Evolutionary conservation across 108 stramenopile genomes (phyloP), one percentile per base, ranked within the genome.

Genomic region (Fragilaria crotonensis): DNA sequence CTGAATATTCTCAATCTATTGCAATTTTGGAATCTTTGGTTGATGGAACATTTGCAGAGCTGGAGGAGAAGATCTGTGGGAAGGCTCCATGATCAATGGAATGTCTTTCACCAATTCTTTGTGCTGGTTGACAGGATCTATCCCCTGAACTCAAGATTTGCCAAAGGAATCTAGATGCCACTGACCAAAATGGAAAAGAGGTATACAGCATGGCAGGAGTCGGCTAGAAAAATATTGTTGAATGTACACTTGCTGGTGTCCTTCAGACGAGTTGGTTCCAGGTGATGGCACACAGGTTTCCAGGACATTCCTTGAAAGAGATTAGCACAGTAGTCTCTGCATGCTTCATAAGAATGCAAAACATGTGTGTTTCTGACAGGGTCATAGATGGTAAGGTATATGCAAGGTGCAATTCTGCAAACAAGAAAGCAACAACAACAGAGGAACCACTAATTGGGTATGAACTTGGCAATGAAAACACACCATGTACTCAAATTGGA

Each of bases 171-270:
- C n/a, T n/a, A n/a, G n/a, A n/a, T n/a, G n/a, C n/a, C n/a, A n/a
- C n/a, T n/a, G n/a, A n/a, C n/a, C n/a, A n/a, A n/a, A n/a, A n/a
- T n/a, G 4, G 33, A 68, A 25, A 48, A 31, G 27, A 2, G 28
- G 1, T 68, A 48, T 31, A 31, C 60, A 22, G 46, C 4, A 11
- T 68, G 67, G 67, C 60, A 68, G 25, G 67, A 68, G 47, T 45
- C 19, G 14, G 45, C 31, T 2, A 41, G 67, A 21, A 68, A 68
- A 30, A n/a, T n/a, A n/a, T n/a, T n/a, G n/a, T n/a, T n/a, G 41
- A 46, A 4, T 55, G 61, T 4, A 60, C 61, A 54, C 22, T 60
- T 30, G 33, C 45, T 5, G 61, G 61, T 55, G 67, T 60, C 1
- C 53, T 68, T 2, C 19, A 54, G 9, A 26, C 54, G 26, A 11